Conservation (phyloP, 1,284 basidiomycete genomes). For the Phlebopus sp. region DNA sequence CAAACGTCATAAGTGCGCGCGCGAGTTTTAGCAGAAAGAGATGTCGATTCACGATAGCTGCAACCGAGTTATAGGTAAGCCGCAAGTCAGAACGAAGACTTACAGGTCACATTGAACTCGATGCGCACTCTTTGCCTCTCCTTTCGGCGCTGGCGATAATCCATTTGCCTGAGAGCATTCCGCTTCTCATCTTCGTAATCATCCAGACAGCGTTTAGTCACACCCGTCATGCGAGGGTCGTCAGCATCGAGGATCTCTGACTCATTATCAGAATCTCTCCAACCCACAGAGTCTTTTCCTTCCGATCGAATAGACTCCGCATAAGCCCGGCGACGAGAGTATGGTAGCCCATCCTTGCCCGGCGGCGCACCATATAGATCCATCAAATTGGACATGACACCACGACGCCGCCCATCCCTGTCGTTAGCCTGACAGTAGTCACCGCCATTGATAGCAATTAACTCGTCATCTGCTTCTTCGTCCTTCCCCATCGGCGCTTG, state of each 20-base stretch:
- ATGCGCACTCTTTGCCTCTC: conserved; percentile 59
- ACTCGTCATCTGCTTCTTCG: conserved; percentile 2
- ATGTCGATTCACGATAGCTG: conserved; percentile 56
- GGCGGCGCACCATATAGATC: conserved; percentile 45
- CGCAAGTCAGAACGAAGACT: conserved; percentile 19
- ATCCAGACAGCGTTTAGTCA: conserved; percentile 43
- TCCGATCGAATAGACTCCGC: conserved; percentile 6
- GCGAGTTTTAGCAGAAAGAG: conserved; percentile 63
- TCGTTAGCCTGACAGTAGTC: conserved; percentile 19
- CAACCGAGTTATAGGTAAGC: background rate
- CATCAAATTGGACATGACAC: conserved; percentile 46
- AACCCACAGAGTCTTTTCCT: conserved; percentile 6
- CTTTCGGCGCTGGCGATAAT: conserved; percentile 62
- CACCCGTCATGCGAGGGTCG: conserved; percentile 50
- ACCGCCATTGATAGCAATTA: conserved; percentile 7
- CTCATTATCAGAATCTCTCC: conserved; percentile 27
- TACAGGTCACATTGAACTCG: conserved; percentile 69
- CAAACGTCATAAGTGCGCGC: conserved; percentile 64
- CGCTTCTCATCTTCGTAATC: conserved; percentile 61
- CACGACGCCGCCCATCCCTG: conserved; percentile 30
- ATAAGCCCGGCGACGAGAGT: conserved; percentile 28
- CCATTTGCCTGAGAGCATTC: conserved; percentile 56
- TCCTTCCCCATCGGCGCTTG: conserved; percentile 12
- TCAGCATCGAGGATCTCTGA: conserved; percentile 54
- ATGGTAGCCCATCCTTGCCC: conserved; percentile 24